These are phyloP conservation scores for Parmelia sp. DNA, from an alignment of 495 filamentous ascomycete genomes.

Conservation along the genomic window DNA sequence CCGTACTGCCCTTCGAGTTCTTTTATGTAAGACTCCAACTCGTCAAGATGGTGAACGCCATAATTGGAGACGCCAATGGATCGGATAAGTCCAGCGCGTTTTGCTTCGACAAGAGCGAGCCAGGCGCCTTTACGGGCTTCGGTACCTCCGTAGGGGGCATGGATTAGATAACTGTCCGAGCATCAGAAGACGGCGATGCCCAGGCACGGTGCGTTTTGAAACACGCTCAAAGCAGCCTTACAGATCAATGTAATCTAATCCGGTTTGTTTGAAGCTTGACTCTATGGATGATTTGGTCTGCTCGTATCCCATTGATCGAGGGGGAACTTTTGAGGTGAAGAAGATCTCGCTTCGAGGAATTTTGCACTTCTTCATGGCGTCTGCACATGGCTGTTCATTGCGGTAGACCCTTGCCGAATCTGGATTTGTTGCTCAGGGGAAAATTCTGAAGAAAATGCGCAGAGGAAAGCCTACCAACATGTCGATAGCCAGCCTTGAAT, in stretches of 20 bases:
- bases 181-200: not conserved
- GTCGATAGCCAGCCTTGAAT: conserved; percentile 64
- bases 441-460: no score
- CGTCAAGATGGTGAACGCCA: conserved; percentile 49
- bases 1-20: conserved; percentile 54
- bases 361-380: conserved; percentile 41
- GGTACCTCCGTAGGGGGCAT: conserved; percentile 50
- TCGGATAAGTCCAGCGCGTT: conserved; percentile 46
- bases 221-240: conserved; percentile 24
- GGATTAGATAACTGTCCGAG: conserved; percentile 41
- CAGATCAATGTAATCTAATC: conserved; percentile 52
- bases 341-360: conserved; percentile 47
- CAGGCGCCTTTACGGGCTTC: conserved; percentile 46
- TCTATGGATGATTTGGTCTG: conserved; percentile 45
- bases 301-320: conserved; percentile 43
- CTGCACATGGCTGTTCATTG: conserved; percentile 47
- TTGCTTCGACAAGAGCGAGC: conserved; percentile 50
- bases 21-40: conserved; percentile 67
- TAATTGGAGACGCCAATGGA: conserved; percentile 54
- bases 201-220: not conserved
- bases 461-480: conserved; percentile 42
- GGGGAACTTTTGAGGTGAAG: conserved; percentile 52
- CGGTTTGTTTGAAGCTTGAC: conserved; percentile 40
- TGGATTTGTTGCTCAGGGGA: conserved; percentile 31
- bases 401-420: conserved; percentile 50